Base-by-base conservation (phyloP, 2,329 filamentous ascomycete species). In the Colletotrichum horii region DNA sequence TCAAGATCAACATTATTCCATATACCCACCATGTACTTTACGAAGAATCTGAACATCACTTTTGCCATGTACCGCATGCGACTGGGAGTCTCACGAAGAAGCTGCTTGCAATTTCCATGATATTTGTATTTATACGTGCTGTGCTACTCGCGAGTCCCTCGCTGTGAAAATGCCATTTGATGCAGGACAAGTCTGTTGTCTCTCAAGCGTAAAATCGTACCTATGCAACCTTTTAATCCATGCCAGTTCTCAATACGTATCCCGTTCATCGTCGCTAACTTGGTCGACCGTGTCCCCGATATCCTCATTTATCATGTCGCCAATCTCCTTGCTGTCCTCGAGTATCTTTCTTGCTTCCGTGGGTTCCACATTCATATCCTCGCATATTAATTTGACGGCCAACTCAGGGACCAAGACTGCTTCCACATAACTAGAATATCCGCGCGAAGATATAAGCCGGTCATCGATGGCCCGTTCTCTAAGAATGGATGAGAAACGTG, bases 371-470 rank as follows among this genome's bases (percentile, higher is more conserved):
- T 77, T 74, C 87, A 92, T 89, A 76, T 92, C 91, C 78, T 92
- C 89, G 83, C 87, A 88, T 76, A 92, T 90, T 67, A 92, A 83
- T 75, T 83, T 85, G 43, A 89, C 85, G 28, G 89, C 87, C 78
- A 92, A 81, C 82, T 98, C 96, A 0, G 95, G 94, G 28, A 97
- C 94, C 76, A 98, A 85, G 2, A 96, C 94, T 1, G 89, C 88
- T 83, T 96, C 93, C 4, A 96, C 91, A 79, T 93, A 96, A 28
- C 89, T 90, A 6, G 91, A 91, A 43, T 93, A 89, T 2, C 94
- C 93, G 36, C 93, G 88, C 2, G 90, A 90, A 16, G 93, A 90
- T 74, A 96, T 90, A 22, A 95, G 86, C 19, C 87, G 85, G 81
- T 96, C 94, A 68, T 89, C 87, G 19, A 92, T 86, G 3, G 93